Evolutionary conservation across 2,329 filamentous ascomycete species (phyloP), one percentile per base, ranked within the genome.

Genomic region (Aureobasidium sp.): DNA sequence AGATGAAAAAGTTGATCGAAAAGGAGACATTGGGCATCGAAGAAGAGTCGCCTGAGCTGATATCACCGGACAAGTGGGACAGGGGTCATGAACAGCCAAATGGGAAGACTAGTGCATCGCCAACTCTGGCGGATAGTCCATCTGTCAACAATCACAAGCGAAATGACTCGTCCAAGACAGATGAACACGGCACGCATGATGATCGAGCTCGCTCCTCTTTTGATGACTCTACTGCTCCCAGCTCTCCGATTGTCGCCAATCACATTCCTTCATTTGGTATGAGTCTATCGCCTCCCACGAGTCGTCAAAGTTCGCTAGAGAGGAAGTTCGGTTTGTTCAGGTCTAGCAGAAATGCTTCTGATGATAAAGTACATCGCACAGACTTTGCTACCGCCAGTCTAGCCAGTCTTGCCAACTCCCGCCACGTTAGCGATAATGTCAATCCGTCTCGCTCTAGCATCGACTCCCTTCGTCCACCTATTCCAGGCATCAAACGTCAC

Each of bases 1-100:
- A 78, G 53, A 75, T 80, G 71, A 71, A 74, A 50, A 67, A 72
- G 12, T 68, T 79, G 65, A 73, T 80, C 57, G 74, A 76, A 51
- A 71, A 75, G 50, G 76, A 79, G 46, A 71, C 75, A 53, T 74
- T 79, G 41, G 53, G 44, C 17, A 32, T 60, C 10, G 42, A 55
- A 27, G 10, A 23, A 29, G 69, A 74, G 5, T 73, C 77, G 3
- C 74, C 76, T 5, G 70, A 74, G 9, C 59, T 74, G 2, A 67
- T 73, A 4, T 78, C 77, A 2, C 76, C 76, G 41, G 78, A 79
- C 64, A 73, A 67, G 41, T 73, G 72, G 72, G 70, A 73, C 68
- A 67, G 37, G 64, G 51, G 32, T 1, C 32, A 52, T 8, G 58
- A 61, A 15, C 57, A 60, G 57, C 9, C 41, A 27, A 34, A 29